Conservation (phyloP, 306 rosid species). For the Quercus bicolor region DNA sequence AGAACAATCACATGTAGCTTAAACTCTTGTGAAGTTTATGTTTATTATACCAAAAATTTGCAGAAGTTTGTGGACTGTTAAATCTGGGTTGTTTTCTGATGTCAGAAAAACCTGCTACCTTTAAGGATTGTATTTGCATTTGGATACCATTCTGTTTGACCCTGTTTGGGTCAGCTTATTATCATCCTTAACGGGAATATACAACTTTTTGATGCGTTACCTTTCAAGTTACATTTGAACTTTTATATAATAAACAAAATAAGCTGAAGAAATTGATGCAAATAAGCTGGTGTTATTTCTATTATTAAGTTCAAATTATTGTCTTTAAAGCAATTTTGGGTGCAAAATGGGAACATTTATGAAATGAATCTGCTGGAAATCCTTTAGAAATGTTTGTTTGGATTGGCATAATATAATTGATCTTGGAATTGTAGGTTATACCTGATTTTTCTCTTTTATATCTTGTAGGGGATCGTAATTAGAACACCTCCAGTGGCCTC, state of each 20-base stretch:
- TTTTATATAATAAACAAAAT: no score
- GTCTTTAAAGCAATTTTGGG: background rate
- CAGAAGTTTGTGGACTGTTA: background rate
- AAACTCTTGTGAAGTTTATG: conserved; percentile 4
- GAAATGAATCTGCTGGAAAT: background rate
- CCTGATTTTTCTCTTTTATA: conserved; percentile 18
- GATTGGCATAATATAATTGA: conserved; percentile 7
- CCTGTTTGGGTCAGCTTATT: background rate
- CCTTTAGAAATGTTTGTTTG: background rate
- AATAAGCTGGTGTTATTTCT: background rate
- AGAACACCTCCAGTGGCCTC: conserved; percentile 95
- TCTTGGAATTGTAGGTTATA: conserved; percentile 12
- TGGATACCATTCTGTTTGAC: background rate
- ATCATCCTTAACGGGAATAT: background rate
- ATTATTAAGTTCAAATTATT: background rate
- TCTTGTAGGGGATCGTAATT: conserved; percentile 75
- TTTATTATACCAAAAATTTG: background rate
- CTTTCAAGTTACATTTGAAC: no score
- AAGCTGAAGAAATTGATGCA: no score
- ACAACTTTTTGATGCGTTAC: no score
- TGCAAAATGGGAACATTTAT: background rate
- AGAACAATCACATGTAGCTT: conserved; percentile 2
- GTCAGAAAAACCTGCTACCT: background rate
- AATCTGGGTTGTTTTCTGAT: background rate
- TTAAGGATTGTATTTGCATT: background rate